Evolutionary conservation across 495 filamentous ascomycete species (phyloP), one percentile per base, ranked within the genome.

Genomic region (Bacidia gigantensis): DNA sequence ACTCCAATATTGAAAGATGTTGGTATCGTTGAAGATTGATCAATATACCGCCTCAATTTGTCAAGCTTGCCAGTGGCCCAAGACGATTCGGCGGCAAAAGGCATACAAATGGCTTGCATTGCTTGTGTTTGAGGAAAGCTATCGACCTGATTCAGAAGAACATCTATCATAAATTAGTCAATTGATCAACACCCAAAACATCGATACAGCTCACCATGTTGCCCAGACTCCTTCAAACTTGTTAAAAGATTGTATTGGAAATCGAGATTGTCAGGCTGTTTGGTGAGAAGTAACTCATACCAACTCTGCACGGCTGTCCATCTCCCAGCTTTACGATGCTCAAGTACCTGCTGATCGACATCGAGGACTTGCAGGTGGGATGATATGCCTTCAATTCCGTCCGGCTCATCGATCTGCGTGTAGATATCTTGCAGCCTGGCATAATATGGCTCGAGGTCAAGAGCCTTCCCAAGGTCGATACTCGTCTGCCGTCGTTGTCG

Each of bases 271-370:
- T 81, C 71, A 0, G 93, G 88, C 42, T 82, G 77, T 55, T 89
- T 80, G 5, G 81, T 82, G 35, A 95, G 75, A 54, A 84, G 79
- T 32, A 93, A 74, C 62, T 97, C 89, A 65, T 97, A 97, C 92
- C 92, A 99, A 58, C 84, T 92, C 68, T 96, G 90, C 41, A 87
- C 93, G 46, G 92, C 87, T n/a, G 86, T 86, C 92, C 89, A 99
- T 62, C 89, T 76, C n/a, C 89, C 90, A 32, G 87, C 85, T 62
- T 93, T 96, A 32, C 82, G 78, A 63, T 97, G 89, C 57, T 89
- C 88, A 48, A 95, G 71, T 29, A 94, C 79, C 59, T 99, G 89
- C 60, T 96, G 89, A 43, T 95, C 86, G 49, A 95, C 78, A 53
- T 89, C 82, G 18, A 96, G 70, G 10, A 83, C 79, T 47, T 83